Base-by-base conservation (phyloP, 306 rosid species). In the Vigna reflexopilosa region DNA sequence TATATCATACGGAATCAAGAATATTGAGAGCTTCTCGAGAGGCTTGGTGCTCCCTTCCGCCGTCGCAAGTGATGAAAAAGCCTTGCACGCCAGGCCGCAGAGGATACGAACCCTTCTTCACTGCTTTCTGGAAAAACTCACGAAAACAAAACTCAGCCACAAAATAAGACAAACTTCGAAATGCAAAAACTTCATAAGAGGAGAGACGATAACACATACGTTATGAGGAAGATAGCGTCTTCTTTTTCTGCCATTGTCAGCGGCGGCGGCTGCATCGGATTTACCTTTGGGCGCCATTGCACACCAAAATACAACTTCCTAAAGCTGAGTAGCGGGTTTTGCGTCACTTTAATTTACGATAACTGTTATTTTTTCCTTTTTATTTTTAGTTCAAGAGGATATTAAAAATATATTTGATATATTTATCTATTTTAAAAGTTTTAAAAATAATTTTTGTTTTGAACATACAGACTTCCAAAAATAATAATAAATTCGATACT, bases 1-100 rank as follows among this genome's bases (percentile, higher is more conserved):
- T 12, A 12, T 70, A 40, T 49, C 50, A 72, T 87, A 95, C 99
- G 55, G 93, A 89, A 66, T 95, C 99, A 7, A 93, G 87, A 77
- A 95, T 91, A 73, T 91, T 89, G 77, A 95, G 87, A 80, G 99
- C 99, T 80, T 95, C 98, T 0, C 80, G 84, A 22, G 93, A 88
- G 71, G 99, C 99, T 83, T 95, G 99, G 86, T 86, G 88, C 65
- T 95, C 99, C 48, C 99, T 86, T 73, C 98, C 97, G 1, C 99
- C 99, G 20, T 95, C 99, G 45, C 99, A 93, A 74, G 99, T 95
- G 83, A 95, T 89, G 82, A 91, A 95, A 86, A 95, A 91, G 0
- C 99, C 99, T 83, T 93, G 89, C 6, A 95, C 91, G 13, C 98
- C 98, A 3, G 99, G 98, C 48, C 75, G 86, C 70, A 95, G 83